These are phyloP conservation scores for Endothia cerciana DNA, from an alignment of 2,329 filamentous ascomycete genomes.

Conservation along the genomic window DNA sequence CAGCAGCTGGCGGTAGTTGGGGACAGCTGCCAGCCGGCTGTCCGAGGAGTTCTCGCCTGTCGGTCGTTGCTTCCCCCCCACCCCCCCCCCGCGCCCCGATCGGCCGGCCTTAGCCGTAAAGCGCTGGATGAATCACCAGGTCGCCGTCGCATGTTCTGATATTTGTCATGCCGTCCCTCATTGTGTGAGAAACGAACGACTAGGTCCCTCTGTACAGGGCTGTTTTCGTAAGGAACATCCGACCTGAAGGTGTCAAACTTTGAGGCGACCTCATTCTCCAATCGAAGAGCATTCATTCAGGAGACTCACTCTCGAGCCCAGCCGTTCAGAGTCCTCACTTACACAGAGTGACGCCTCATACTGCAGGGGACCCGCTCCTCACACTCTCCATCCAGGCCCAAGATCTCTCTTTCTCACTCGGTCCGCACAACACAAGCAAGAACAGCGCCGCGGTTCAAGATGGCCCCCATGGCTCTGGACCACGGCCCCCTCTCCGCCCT, in stretches of 20 bases:
- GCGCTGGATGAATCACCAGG: not conserved
- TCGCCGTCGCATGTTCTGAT: not conserved
- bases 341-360: not conserved
- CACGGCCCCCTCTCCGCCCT: conserved; percentile 65
- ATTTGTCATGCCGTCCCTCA: not conserved
- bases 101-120: not conserved
- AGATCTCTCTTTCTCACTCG: not conserved
- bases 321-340: not conserved
- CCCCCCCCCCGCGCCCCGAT: not conserved
- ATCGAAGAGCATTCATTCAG: too few species aligned
- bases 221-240: not conserved
- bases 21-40: not conserved
- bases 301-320: not conserved
- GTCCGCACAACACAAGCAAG: not conserved
- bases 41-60: not conserved
- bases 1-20: too few species aligned
- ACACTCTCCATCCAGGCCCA: not conserved
- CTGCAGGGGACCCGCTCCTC: not conserved
- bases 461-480: conserved; percentile 35
- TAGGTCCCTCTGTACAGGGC: not conserved
- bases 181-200: not conserved
- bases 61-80: not conserved
- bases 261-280: too few species aligned
- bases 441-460: not conserved
- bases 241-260: too few species aligned